phyloP scores from a whole-genome alignment of 1,284 basidiomycete species.

The Amylostereum areolatum region DNA sequence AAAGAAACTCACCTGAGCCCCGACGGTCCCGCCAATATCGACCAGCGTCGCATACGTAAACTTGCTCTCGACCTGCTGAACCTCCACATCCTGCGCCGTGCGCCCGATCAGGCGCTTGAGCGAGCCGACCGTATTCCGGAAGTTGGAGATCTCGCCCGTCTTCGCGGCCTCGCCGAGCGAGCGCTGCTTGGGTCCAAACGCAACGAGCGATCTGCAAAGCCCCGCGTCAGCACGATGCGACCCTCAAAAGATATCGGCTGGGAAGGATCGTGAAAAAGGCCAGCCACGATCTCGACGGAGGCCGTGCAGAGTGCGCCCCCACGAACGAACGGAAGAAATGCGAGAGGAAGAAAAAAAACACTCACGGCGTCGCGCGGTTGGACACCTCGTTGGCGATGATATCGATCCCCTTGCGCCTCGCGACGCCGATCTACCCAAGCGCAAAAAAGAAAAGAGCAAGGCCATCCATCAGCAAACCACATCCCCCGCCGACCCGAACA shows the following conservation, averaged over 20 bases:
- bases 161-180: constrained; percentile 90
- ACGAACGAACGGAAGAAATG: neutral
- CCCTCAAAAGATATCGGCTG: too few species aligned
- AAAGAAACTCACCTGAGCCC: constrained; percentile 61
- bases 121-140: constrained; percentile 90
- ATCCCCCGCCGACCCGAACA: constrained; percentile 2
- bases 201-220: constrained; percentile 73
- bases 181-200: constrained; percentile 86
- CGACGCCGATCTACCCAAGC: constrained; percentile 75
- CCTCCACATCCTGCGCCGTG: constrained; percentile 69
- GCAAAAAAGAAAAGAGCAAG: constrained; percentile 7
- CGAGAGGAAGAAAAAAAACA: constrained; percentile 6
- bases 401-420: constrained; percentile 89
- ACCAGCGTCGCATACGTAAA: constrained; percentile 82
- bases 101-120: constrained; percentile 87
- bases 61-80: constrained; percentile 80
- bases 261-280: too few species aligned
- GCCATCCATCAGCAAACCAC: constrained; percentile 11
- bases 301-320: neutral
- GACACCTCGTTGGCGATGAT: constrained; percentile 95
- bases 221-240: too few species aligned
- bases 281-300: neutral
- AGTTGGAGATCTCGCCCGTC: constrained; percentile 96
- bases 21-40: constrained; percentile 77
- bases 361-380: constrained; percentile 89